phyloP scores from a whole-genome alignment of 345 rosid species.

The Bretschneidera sinensis region DNA sequence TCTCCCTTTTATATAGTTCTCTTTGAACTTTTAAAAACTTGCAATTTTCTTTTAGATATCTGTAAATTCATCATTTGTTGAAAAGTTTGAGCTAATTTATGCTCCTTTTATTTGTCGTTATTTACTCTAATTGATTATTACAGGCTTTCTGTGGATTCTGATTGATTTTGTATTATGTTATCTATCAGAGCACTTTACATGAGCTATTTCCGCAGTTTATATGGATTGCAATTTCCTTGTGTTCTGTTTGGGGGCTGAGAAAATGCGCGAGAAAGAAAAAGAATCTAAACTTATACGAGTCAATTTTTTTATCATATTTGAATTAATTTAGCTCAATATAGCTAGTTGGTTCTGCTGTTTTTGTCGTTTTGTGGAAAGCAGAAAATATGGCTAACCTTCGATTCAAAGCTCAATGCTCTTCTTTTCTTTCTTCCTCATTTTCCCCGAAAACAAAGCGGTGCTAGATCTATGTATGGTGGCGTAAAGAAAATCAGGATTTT shows the following conservation, averaged over 20 bases:
- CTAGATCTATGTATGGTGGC: too few species aligned
- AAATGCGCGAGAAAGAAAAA: background rate
- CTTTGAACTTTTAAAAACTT: too few species aligned
- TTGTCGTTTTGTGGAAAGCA: too few species aligned
- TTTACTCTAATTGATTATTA: background rate
- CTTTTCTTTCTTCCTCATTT: background rate
- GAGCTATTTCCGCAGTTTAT: background rate
- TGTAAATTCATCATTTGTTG: too few species aligned
- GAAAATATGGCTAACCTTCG: too few species aligned
- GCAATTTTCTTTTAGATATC: too few species aligned
- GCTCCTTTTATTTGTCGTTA: background rate
- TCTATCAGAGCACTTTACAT: background rate
- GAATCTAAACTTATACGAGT: background rate
- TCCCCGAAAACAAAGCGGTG: too few species aligned
- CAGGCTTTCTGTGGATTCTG: background rate
- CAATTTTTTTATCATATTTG: too few species aligned
- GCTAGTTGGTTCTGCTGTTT: background rate
- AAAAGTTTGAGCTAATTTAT: background rate
- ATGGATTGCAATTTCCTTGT: background rate
- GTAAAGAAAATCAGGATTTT: too few species aligned
- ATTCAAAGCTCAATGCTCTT: too few species aligned
- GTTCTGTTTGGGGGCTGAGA: conserved; percentile 12
- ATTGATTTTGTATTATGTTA: conserved; percentile 5
- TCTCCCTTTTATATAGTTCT: background rate
- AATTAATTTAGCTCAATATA: too few species aligned